Evolutionary conservation across 2,329 filamentous ascomycete genomes (phyloP), one percentile per base, ranked within the genome.

Genomic region (Septoria linicola): DNA sequence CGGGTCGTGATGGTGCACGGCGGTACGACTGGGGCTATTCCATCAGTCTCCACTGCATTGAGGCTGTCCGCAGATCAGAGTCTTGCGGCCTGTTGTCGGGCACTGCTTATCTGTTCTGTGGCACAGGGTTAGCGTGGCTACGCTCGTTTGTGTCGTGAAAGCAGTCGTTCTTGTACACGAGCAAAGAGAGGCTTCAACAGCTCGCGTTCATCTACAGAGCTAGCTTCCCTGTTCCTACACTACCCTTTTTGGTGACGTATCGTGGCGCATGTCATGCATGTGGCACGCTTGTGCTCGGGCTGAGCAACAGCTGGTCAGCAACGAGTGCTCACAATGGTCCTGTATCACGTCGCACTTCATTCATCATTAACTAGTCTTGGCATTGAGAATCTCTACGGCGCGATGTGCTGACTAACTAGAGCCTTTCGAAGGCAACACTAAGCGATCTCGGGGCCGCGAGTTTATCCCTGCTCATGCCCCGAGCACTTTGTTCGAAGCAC

Each of bases 151-250:
- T 27, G 23, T 21, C 23, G 21, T 30, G 21, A 14, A 16, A n/a
- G 8, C 10, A 16, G 4, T 20, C 14, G 14, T 17, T 20, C 40
- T 25, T 31, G 40, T 32, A 42, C 10, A 42, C 20, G 10, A 31
- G 27, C 4, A 17, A 11, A 36, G 34, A 47, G 34, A 20, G 13
- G 20, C 30, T 37, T 8, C 10, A 10, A 10, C 13, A 13, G 4
- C 23, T 27, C 23, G 23, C 23, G 23, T 27, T 10, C 23, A 5
- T 10, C 23, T 27, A 27, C 23, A 40, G 35, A 44, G 21, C 27
- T 16, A 44, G 41, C 41, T 44, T 44, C 19, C 41, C 41, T 44
- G 41, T 44, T 44, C 30, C 34, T 27, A 44, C 4, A 16, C 16
- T 19, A 44, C 4, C 30, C 16, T 19, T n/a, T 14, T 27, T 19